Evolutionary conservation across 2,329 filamentous ascomycete species (phyloP).

Genomic region (Diaporthe capsici): DNA sequence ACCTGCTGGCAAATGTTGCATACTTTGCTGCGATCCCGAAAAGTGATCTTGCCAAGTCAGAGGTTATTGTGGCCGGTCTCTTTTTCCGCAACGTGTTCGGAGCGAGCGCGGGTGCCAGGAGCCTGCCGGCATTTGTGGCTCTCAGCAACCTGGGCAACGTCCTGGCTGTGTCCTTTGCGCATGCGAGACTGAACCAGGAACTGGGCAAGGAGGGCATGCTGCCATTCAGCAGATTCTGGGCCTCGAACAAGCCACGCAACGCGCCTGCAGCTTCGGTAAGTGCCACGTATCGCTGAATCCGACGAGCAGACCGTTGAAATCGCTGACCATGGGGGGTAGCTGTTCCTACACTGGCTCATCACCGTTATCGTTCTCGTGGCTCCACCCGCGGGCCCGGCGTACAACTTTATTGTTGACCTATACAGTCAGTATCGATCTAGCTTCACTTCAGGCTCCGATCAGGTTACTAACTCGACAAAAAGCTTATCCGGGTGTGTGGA

Average conservation of each 20-base stretch:
- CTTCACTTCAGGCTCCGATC: background rate
- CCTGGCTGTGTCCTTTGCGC: conserved; percentile 71
- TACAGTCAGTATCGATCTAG: conserved; percentile 45
- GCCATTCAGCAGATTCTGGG: conserved; percentile 77
- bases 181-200: conserved; percentile 73
- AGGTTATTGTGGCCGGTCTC: conserved; percentile 71
- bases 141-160: conserved; percentile 72
- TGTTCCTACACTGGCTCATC: conserved; percentile 76
- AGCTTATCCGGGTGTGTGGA: conserved; percentile 66
- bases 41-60: conserved; percentile 68
- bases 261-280: conserved; percentile 66
- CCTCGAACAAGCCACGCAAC: conserved; percentile 76
- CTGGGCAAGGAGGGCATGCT: conserved; percentile 79
- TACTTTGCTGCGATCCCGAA: conserved; percentile 76
- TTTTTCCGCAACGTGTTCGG: conserved; percentile 76
- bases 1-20: conserved; percentile 75
- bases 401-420: conserved; percentile 75
- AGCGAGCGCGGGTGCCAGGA: conserved; percentile 60
- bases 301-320: background rate
- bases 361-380: conserved; percentile 76
- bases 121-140: conserved; percentile 67
- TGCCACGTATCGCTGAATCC: background rate
- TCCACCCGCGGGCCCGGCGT: conserved; percentile 76
- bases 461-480: background rate
- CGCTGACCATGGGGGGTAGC: conserved; percentile 43